Percentiles rank a stretch among this genome's conserved stretches.
phyloP scores from a whole-genome alignment of 768 basidiomycete species.

The Lentinula aciculospora region DNA sequence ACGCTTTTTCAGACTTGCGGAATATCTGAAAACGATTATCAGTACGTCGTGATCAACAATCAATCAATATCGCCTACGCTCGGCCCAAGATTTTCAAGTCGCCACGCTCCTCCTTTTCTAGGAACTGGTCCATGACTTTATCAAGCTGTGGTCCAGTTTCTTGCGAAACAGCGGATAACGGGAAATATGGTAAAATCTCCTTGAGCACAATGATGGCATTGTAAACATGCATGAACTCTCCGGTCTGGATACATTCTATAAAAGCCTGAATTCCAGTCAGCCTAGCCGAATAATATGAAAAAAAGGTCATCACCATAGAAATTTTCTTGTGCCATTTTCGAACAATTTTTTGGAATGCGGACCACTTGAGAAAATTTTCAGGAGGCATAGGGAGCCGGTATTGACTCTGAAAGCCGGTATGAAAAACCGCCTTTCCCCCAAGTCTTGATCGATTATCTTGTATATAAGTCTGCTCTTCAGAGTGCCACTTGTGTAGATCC shows the following conservation, averaged over 20 bases:
- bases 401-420: constrained; percentile 66
- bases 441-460: constrained; percentile 64
- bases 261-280: constrained; percentile 48
- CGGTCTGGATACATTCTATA: constrained; percentile 73
- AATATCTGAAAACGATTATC: constrained; percentile 40
- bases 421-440: constrained; percentile 50
- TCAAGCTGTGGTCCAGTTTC: constrained; percentile 53
- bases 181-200: constrained; percentile 87
- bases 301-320: constrained; percentile 41
- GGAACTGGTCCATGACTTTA: constrained; percentile 55
- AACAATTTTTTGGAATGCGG: constrained; percentile 60
- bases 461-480: constrained; percentile 67
- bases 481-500: constrained; percentile 77
- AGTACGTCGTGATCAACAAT: neutral
- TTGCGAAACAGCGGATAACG: constrained; percentile 51
- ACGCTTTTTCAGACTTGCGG: constrained; percentile 69
- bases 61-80: constrained; percentile 43
- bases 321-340: constrained; percentile 86
- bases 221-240: constrained; percentile 96
- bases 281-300: neutral
- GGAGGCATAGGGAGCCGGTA: constrained; percentile 32
- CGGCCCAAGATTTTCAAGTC: constrained; percentile 76
- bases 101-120: constrained; percentile 76
- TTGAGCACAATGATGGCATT: constrained; percentile 94
- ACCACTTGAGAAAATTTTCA: constrained; percentile 59